Base-by-base conservation (phyloP, 441 rosid genomes). In the Kokia cookei region DNA sequence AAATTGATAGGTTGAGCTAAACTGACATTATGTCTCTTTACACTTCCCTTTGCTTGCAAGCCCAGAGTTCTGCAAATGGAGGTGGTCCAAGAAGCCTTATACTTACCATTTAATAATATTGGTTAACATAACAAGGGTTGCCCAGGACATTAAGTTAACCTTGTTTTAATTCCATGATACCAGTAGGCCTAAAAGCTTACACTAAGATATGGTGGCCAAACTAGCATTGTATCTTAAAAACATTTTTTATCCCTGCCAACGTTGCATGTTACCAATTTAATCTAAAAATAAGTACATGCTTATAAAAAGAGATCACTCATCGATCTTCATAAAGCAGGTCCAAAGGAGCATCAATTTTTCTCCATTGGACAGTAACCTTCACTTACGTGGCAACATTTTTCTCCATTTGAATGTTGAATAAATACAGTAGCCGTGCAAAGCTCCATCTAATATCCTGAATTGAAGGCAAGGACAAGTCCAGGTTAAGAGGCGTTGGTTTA, bases 331-430 rank as follows among this genome's bases (percentile, higher is more conserved):
- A 48, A 67, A 15, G 57, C 24, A 26, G 42, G 58, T 66, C 55
- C 32, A 24, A 45, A 66, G 22, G 32, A 66, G 17, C 53, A 48
- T 48, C 53, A n/a, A 48, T 48, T 48, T 48, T 48, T 48, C 53
- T 48, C 53, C 53, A 48, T 64, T 54, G 22, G 57, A 53, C 24
- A 60, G 22, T 69, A 55, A 17, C 51, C 53, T 73, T 77, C 78
- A 85, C 99, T 84, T 88, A 95, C 99, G 90, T 88, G 77, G 91
- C 94, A 71, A 95, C 86, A 83, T 95, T 95, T 86, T 89, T 88
- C 90, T 95, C 99, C 42, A 95, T 82, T 80, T 90, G 96, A 70
- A 91, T 84, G 77, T 95, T 91, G 91, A 95, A 93, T 63, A 95
- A 76, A 83, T 93, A 95, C 50, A 95, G 67, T 61, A 93, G 76